Conservation (phyloP, 2,329 filamentous ascomycete species). For the Amesomyces nigricolor region DNA sequence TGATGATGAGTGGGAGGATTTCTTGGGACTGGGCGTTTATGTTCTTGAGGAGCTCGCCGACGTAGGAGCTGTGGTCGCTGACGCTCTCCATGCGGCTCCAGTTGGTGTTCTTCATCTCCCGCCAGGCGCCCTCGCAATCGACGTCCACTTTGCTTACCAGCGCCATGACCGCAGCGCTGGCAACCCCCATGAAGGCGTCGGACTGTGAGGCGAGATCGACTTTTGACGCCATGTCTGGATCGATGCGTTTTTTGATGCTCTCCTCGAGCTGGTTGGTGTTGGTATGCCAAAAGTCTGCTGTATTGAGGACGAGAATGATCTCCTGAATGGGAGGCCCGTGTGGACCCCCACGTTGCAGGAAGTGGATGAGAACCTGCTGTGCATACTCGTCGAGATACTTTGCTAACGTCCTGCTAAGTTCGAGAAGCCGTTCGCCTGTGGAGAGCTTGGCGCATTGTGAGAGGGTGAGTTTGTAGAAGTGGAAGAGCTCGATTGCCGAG, state of each 20-base stretch:
- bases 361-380: slow-evolving; percentile 79
- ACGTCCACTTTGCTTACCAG: slow-evolving; percentile 79
- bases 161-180: slow-evolving; percentile 76
- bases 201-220: slow-evolving; percentile 91
- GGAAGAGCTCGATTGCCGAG: slow-evolving; percentile 94
- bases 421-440: slow-evolving; percentile 78
- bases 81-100: slow-evolving; percentile 94
- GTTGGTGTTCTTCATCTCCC: slow-evolving; percentile 93
- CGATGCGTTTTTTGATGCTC: slow-evolving; percentile 86
- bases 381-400: slow-evolving; percentile 95
- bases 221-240: slow-evolving; percentile 65
- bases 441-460: slow-evolving; percentile 96
- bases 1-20: slow-evolving; percentile 71
- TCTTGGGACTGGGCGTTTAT: slow-evolving; percentile 68
- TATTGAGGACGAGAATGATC: slow-evolving; percentile 82
- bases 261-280: slow-evolving; percentile 93
- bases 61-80: slow-evolving; percentile 88
- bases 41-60: slow-evolving; percentile 70
- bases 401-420: slow-evolving; percentile 77
- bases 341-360: slow-evolving; percentile 53
- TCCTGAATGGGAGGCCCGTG: slow-evolving; percentile 60
- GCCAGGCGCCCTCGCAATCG: slow-evolving; percentile 80
- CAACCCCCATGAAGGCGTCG: slow-evolving; percentile 92
- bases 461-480: slow-evolving; percentile 89
- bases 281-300: slow-evolving; percentile 92